phyloP scores from a whole-genome alignment of 345 rosid genomes.

The Populus pruinosa region DNA sequence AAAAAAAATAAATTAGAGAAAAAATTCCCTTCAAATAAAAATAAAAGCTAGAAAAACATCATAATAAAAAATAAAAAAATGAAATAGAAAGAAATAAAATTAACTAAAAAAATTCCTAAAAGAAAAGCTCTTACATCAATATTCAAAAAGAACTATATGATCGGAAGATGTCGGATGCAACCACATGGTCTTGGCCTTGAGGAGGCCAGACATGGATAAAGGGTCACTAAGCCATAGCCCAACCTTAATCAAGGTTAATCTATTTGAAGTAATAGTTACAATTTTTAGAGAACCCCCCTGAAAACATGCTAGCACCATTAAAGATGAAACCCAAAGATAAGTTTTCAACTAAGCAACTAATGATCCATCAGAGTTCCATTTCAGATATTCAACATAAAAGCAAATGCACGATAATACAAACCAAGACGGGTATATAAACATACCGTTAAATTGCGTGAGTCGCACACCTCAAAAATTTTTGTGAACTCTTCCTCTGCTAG shows the following conservation, averaged over 20 bases:
- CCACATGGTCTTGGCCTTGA: background rate
- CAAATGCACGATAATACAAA: background rate
- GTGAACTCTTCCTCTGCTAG: conserved; percentile 66
- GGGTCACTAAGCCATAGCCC: background rate
- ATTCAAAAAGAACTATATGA: too few species aligned
- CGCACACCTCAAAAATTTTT: conserved; percentile 50
- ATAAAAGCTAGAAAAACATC: too few species aligned
- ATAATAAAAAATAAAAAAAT: too few species aligned
- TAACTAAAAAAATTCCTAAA: too few species aligned
- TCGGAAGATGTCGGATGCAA: background rate
- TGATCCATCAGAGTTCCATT: background rate
- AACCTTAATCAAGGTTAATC: background rate
- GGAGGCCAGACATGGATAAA: too few species aligned
- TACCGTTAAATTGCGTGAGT: conserved; percentile 70
- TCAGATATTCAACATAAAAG: background rate
- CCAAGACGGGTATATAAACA: conserved; percentile 4
- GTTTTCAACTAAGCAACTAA: background rate
- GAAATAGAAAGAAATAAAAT: too few species aligned
- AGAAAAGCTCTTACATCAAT: too few species aligned
- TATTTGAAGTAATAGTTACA: background rate
- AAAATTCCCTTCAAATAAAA: too few species aligned
- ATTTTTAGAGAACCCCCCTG: background rate
- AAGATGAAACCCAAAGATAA: background rate
- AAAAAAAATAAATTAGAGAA: too few species aligned
- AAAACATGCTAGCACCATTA: background rate